Base-by-base conservation (phyloP, 805 yeast genomes). In the Saturnispora gosingensis region DNA sequence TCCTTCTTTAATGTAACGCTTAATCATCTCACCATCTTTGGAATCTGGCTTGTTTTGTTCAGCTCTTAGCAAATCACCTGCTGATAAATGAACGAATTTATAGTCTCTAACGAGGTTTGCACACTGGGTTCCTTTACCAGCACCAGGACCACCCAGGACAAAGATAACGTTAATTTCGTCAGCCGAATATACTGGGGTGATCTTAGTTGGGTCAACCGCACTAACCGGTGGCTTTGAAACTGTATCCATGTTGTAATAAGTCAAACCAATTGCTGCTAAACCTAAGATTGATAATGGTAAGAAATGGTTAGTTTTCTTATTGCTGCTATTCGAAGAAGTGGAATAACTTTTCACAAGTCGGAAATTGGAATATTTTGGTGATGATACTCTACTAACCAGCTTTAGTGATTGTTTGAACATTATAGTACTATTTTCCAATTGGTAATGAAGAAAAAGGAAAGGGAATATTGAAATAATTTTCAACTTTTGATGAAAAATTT, bases 41-140 rank as follows among this genome's bases (percentile, higher is more conserved):
- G 96, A 87, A 9, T 88, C 95, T 43, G 77, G 74, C 59, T 97
- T 82, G 30, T 72, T 70, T 68, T 93, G 97, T 68, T 91, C 99
- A 9, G 89, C 96, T 61, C 99, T 80, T 59, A 91, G 75, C 59
- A 93, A 77, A 66, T 91, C 99, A 46, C 99, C 99, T n/a, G 99
- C 99, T 38, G 95, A 82, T 43, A 91, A 72, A 65, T 91, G 99
- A 32, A 85, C 83, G 67, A 90, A 93, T 16, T 83, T 81, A 65
- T 79, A 85, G 60, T 89, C 87, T 20, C 76, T 69, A 43, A 91
- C 97, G 52, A 91, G 75, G 63, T 81, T 86, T 32, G 83, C 84
- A 72, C 97, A 88, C 69, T 91, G 99, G 1, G 99, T 91, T 52
- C 99, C 98, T 66, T 93, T 93, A 43, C 99, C 98, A 28, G 96